Conservation (phyloP, 78 protist species). For the Planoprotostelium fungivorum region DNA sequence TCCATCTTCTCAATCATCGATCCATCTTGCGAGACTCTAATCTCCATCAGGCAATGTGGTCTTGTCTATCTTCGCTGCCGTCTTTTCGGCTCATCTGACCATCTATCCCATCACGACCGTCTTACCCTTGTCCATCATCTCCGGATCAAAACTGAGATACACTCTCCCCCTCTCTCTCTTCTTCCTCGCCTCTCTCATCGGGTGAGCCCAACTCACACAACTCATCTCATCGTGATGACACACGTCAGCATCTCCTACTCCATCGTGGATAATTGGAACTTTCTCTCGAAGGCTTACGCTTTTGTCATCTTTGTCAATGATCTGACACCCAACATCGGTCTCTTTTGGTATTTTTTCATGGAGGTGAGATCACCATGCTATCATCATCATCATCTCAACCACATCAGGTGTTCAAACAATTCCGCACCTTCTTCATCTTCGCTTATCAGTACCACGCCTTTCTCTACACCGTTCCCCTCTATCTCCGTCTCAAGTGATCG, state of each 20-base stretch:
- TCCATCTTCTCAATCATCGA: background rate
- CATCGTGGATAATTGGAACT: slow-evolving; percentile 37
- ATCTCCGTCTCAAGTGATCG: slow-evolving; percentile 13
- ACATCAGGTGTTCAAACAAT: slow-evolving; percentile 55
- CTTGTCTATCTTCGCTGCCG: slow-evolving; percentile 23
- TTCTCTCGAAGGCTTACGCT: slow-evolving; percentile 38
- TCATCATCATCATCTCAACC: no score
- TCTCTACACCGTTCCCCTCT: slow-evolving; percentile 51
- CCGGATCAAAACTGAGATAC: background rate
- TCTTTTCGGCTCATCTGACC: slow-evolving; percentile 13
- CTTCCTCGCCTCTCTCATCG: slow-evolving; percentile 16
- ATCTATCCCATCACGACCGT: slow-evolving; percentile 43
- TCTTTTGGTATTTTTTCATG: slow-evolving; percentile 65
- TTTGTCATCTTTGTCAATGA: slow-evolving; percentile 46
- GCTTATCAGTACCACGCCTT: slow-evolving; percentile 52
- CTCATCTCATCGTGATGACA: background rate
- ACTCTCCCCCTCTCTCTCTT: background rate
- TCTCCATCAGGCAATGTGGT: slow-evolving; percentile 27
- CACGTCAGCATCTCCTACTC: slow-evolving; percentile 14
- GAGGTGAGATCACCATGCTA: no score
- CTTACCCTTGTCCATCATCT: slow-evolving; percentile 28
- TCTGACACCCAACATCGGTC: slow-evolving; percentile 59
- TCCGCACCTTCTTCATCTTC: slow-evolving; percentile 53
- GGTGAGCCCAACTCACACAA: background rate
- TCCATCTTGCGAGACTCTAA: no score